phyloP scores from a whole-genome alignment of 1,284 basidiomycete species.

The Flammula alnicola region DNA sequence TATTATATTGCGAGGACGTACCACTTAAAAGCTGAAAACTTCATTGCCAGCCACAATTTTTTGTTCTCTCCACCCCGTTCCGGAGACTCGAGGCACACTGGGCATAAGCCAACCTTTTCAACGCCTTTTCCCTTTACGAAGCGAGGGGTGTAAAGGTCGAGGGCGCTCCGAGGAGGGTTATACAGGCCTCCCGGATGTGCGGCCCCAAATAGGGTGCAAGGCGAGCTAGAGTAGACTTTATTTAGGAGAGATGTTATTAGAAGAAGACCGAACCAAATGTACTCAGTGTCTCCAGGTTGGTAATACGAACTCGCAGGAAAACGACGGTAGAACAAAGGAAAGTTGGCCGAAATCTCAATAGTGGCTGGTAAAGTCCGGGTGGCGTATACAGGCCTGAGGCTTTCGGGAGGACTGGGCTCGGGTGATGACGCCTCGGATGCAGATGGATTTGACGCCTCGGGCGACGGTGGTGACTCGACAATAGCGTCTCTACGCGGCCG shows the following conservation, averaged over 20 bases:
- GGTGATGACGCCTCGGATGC: constrained; percentile 1
- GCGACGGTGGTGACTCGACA: constrained; percentile 15
- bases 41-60: constrained; percentile 74
- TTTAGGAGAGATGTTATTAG: constrained; percentile 2
- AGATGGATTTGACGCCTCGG: background rate
- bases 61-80: constrained; percentile 68
- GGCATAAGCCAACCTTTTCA: constrained; percentile 77
- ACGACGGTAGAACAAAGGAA: constrained; percentile 64
- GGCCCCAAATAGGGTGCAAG: constrained; percentile 34
- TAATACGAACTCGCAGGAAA: constrained; percentile 65
- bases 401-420: constrained; percentile 1
- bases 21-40: constrained; percentile 84
- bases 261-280: constrained; percentile 28
- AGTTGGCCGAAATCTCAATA: constrained; percentile 49
- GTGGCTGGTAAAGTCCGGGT: constrained; percentile 52
- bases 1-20: constrained; percentile 28
- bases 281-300: constrained; percentile 33
- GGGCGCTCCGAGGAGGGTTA: constrained; percentile 56
- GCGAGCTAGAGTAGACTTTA: constrained; percentile 34
- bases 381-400: constrained; percentile 22
- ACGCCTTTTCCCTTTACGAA: constrained; percentile 73
- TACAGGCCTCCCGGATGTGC: constrained; percentile 53
- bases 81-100: constrained; percentile 69
- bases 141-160: constrained; percentile 80
- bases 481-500: constrained; percentile 19